Percentiles rank a stretch among this genome's conserved stretches.
Evolutionary conservation across 306 rosid species (phyloP).

Genomic region (Acacia melanoxylon): DNA sequence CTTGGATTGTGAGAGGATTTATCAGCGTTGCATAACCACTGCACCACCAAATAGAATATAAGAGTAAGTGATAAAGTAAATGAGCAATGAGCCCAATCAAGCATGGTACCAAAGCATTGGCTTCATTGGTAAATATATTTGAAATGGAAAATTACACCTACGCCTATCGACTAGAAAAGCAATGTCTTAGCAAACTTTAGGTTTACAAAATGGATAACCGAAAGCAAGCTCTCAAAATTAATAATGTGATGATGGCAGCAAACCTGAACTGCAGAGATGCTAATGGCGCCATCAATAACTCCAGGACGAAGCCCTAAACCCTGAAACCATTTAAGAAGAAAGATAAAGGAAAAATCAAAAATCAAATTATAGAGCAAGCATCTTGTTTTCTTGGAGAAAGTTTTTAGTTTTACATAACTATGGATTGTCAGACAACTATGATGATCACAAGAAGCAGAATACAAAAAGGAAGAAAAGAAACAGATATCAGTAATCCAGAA

Average conservation of each 20-base stretch:
- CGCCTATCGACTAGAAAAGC: neutral
- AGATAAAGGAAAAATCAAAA: neutral
- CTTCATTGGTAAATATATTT: neutral
- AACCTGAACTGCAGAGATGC: conserved; percentile 97
- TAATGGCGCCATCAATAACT: conserved; percentile 88
- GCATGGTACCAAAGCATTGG: neutral
- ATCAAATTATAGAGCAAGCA: neutral
- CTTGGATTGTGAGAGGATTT: conserved; percentile 84
- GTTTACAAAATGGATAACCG: neutral
- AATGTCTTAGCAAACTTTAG: neutral
- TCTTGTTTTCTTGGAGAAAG: neutral
- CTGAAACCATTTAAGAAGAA: conserved; percentile 41
- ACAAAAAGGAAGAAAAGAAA: conserved; percentile 3
- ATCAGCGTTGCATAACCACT: conserved; percentile 99
- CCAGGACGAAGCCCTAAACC: conserved; percentile 93
- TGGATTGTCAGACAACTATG: neutral
- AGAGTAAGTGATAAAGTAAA: conserved; percentile 1
- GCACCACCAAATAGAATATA: conserved; percentile 37
- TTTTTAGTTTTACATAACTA: neutral
- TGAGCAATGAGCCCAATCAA: conserved; percentile 7
- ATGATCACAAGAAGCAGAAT: neutral
- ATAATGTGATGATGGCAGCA: conserved; percentile 11
- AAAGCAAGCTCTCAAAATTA: conserved; percentile 5
- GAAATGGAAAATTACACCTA: neutral
- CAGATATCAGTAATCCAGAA: neutral